Evolutionary conservation across 805 yeast genomes (phyloP).

Genomic region (Metschnikowia cubensis): DNA sequence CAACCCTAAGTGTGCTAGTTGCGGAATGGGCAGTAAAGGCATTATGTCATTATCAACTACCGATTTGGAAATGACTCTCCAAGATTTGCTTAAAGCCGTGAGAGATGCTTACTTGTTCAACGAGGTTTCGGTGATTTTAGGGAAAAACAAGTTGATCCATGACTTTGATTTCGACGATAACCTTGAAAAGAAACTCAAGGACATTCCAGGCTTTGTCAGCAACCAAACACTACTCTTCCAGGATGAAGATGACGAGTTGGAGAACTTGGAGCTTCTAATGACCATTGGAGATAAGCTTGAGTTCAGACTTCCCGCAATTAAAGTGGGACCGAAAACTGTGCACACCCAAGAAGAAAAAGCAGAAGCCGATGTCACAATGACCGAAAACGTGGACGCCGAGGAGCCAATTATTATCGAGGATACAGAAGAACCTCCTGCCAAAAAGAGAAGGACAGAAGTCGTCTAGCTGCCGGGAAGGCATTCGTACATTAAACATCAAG

Average conservation of each 20-base stretch:
- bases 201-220: conserved; percentile 43
- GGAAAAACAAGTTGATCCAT: conserved; percentile 59
- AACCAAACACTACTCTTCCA: conserved; percentile 68
- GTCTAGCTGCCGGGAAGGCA: not conserved
- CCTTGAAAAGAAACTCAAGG: conserved; percentile 41
- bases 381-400: conserved; percentile 2
- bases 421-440: conserved; percentile 14
- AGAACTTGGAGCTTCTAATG: conserved; percentile 60
- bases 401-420: conserved; percentile 2
- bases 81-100: conserved; percentile 50
- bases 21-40: conserved; percentile 43
- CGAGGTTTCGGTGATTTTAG: conserved; percentile 58
- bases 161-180: conserved; percentile 91
- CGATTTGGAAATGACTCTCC: conserved; percentile 45
- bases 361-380: conserved; percentile 2
- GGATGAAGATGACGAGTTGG: conserved; percentile 73
- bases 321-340: conserved; percentile 11
- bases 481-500: not conserved
- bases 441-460: conserved; percentile 12
- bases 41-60: conserved; percentile 22
- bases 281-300: conserved; percentile 15
- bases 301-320: conserved; percentile 16
- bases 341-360: not conserved
- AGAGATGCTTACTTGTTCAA: conserved; percentile 49
- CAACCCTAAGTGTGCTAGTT: conserved; percentile 68